Percentiles rank a stretch among this genome's conserved stretches.
Conservation (phyloP, 2,329 filamentous ascomycete species). For the Nemania diffusa region DNA sequence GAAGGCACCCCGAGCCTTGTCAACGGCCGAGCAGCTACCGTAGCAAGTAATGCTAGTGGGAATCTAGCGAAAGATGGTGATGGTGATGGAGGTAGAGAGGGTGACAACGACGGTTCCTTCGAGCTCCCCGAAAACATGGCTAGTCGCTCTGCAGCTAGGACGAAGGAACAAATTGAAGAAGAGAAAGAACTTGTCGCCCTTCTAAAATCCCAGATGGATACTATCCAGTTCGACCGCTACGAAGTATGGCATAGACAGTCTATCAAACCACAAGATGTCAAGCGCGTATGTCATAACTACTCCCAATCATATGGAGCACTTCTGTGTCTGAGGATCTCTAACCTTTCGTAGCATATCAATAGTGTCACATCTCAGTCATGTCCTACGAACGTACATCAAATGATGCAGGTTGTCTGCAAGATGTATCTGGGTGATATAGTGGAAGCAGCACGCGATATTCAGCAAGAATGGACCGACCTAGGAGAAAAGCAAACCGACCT, state of each 20-base stretch:
- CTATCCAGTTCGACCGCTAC: slow-evolving; percentile 75
- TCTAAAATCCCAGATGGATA: slow-evolving; percentile 71
- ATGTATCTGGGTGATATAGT: slow-evolving; percentile 81
- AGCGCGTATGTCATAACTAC: slow-evolving; percentile 62
- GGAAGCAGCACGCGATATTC: slow-evolving; percentile 75
- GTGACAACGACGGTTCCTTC: slow-evolving; percentile 64
- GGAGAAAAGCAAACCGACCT: slow-evolving; percentile 68
- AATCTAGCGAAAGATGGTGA: slow-evolving; percentile 58
- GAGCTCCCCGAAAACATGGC: slow-evolving; percentile 63
- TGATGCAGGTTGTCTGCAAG: slow-evolving; percentile 81
- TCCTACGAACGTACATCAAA: slow-evolving; percentile 76
- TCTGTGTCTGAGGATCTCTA: neutral
- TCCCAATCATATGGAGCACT: neutral
- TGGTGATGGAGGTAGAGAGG: slow-evolving; percentile 68
- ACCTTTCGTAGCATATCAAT: slow-evolving; percentile 71
- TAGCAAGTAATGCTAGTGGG: slow-evolving; percentile 55
- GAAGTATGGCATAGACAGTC: slow-evolving; percentile 77
- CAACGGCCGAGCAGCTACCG: slow-evolving; percentile 58
- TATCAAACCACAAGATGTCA: slow-evolving; percentile 74
- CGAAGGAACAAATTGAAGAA: slow-evolving; percentile 74
- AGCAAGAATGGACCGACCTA: slow-evolving; percentile 74
- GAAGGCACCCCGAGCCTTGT: slow-evolving; percentile 54
- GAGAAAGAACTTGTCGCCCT: slow-evolving; percentile 67
- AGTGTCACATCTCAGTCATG: slow-evolving; percentile 84
- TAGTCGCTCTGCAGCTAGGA: slow-evolving; percentile 58